Base-by-base conservation (phyloP, 140 eudicot species). In the Stevia rebaudiana region DNA sequence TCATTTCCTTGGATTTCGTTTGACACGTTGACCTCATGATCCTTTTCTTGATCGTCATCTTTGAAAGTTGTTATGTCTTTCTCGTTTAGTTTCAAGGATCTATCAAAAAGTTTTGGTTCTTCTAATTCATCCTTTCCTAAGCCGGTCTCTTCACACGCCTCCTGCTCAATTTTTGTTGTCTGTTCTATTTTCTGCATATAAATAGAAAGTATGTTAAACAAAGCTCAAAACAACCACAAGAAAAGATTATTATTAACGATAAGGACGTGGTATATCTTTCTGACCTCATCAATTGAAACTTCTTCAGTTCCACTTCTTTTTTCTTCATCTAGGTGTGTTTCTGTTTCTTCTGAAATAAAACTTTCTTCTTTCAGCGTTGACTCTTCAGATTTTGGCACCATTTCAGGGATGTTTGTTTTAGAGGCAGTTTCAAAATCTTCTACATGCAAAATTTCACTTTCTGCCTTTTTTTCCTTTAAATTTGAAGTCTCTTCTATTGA, bases 201-300 rank as follows among this genome's bases (percentile, higher is more conserved):
- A 17, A 1, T 68, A 28, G 11, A 30, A 7, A 2, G 46, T 17
- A 11, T 41, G 11, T 56, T 12, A 56, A 13, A 17, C 18, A 40
- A 28, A 63, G 39, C 49, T 31, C 37, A 28, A 39, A 18, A 48
- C 21, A 58, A 57, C 33, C 46, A 48, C 33, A 58, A 74, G 39
- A 23, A 46, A 56, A 28, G 1, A 5, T 43, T 46, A 11, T 33
- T 43, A 31, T 56, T 54, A 46, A 64, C 4, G 15, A 6, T 59
- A 47, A 35, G 23, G 25, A 2, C 15, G 8, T n/a, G 42, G 17
- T 63, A n/a, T 39, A 7, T 40, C 9, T 23, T 55, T 48, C 74
- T 42, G 51, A 81, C 87, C 87, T 78, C 77, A 55, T 63, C 59
- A 69, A 30, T 75, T 78, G 66, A 37, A 54, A 49, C 56, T 36